phyloP scores from a whole-genome alignment of 768 basidiomycete species.

The Aureoboletus auriporus region DNA sequence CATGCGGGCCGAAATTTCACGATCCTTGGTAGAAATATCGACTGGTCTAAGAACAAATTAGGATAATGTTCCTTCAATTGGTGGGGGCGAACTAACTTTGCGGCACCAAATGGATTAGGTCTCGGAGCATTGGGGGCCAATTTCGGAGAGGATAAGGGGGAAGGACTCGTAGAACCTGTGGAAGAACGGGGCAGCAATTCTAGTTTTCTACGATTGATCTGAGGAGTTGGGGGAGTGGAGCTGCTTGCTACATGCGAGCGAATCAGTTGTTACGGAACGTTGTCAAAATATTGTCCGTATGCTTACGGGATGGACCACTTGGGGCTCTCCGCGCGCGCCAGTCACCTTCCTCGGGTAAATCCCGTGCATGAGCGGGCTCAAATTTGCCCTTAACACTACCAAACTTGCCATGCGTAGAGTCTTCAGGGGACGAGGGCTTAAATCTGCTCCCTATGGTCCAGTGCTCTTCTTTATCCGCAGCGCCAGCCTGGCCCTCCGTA shows the following conservation, averaged over 20 bases:
- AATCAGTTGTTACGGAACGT: constrained; percentile 11
- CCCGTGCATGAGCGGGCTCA: constrained; percentile 53
- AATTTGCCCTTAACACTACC: constrained; percentile 46
- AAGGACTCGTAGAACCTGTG: constrained; percentile 59
- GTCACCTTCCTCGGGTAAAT: constrained; percentile 57
- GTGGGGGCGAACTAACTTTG: constrained; percentile 49
- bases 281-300: constrained; percentile 17
- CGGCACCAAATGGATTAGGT: constrained; percentile 84
- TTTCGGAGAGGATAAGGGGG: constrained; percentile 78
- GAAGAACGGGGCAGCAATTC: constrained; percentile 82
- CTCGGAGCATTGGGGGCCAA: constrained; percentile 48
- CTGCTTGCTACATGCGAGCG: constrained; percentile 44
- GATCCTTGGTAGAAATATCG: constrained; percentile 75
- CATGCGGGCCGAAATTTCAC: constrained; percentile 65
- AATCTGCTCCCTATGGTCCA: constrained; percentile 79
- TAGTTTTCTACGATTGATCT: constrained; percentile 72
- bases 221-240: constrained; percentile 81
- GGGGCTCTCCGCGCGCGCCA: constrained; percentile 56
- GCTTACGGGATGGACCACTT: constrained; percentile 51
- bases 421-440: constrained; percentile 45
- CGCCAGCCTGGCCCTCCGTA: constrained; percentile 39
- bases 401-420: constrained; percentile 38
- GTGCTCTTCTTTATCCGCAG: constrained; percentile 74
- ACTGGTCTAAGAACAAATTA: constrained; percentile 59
- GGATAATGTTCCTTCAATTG: neutral